Evolutionary conservation across 345 rosid genomes (phyloP).

Genomic region (Populus euphratica): DNA sequence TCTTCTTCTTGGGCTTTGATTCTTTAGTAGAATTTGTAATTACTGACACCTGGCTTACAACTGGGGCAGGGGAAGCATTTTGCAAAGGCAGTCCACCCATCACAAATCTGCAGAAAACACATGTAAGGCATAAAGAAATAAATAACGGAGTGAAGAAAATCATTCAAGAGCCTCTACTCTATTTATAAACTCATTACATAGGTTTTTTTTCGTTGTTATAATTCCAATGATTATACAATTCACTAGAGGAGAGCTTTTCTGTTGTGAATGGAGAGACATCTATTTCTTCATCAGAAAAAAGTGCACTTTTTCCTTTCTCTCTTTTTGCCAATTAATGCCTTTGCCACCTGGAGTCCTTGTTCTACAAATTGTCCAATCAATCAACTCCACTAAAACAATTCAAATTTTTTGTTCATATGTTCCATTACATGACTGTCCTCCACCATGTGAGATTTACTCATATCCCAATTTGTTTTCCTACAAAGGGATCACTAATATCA

Average conservation of each 20-base stretch:
- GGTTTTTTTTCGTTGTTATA: too few relatives aligned
- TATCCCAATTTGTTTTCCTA: neutral
- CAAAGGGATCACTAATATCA: neutral
- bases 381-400: neutral
- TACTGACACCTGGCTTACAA: slow-evolving; percentile 36
- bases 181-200: too few relatives aligned
- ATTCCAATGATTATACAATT: too few relatives aligned
- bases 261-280: too few relatives aligned
- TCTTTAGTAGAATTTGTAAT: slow-evolving; percentile 26
- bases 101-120: neutral
- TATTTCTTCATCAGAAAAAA: too few relatives aligned
- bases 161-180: neutral
- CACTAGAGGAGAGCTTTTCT: too few relatives aligned
- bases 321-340: neutral
- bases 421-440: neutral
- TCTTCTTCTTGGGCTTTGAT: slow-evolving; percentile 80
- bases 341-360: neutral
- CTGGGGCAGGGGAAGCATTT: slow-evolving; percentile 42
- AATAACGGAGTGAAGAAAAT: neutral
- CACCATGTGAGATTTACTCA: neutral
- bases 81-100: slow-evolving; percentile 56
- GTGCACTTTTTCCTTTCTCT: neutral
- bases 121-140: neutral
- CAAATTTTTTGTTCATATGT: neutral
- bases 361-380: neutral